A percentile compares a stretch with the other conserved stretches of the same genome.
phyloP scores from a whole-genome alignment of 78 protist species.

The Emiliania huxleyi region DNA sequence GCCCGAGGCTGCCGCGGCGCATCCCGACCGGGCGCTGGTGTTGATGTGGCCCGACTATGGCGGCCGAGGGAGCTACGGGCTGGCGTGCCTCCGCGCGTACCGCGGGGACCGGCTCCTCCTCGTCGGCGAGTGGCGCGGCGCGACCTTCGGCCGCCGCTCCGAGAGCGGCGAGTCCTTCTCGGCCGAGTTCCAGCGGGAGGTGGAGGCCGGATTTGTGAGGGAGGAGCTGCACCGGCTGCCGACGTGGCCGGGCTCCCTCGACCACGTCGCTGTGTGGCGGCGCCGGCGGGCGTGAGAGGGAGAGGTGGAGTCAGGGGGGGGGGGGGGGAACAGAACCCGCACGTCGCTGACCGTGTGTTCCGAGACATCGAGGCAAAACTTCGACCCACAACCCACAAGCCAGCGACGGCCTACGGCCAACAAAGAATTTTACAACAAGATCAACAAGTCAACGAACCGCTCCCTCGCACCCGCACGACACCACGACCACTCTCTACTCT shows the following conservation, averaged over 20 bases:
- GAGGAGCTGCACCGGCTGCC: background rate
- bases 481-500: no score
- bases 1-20: background rate
- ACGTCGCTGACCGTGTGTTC: no score
- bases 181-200: background rate
- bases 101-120: background rate
- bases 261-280: background rate
- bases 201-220: background rate
- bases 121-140: constrained; percentile 33
- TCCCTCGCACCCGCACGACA: no score
- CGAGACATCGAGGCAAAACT: no score
- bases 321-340: no score
- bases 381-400: no score
- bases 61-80: constrained; percentile 20
- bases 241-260: constrained; percentile 26
- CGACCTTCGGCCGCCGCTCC: background rate
- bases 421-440: no score
- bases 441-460: no score
- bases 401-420: no score
- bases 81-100: background rate
- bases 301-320: no score
- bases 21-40: background rate
- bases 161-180: constrained; percentile 29
- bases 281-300: no score
- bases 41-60: constrained; percentile 40